Percentiles rank a stretch among this genome's conserved stretches.
Conservation (phyloP, 768 basidiomycete species). For the Phylloporus scabripes region DNA sequence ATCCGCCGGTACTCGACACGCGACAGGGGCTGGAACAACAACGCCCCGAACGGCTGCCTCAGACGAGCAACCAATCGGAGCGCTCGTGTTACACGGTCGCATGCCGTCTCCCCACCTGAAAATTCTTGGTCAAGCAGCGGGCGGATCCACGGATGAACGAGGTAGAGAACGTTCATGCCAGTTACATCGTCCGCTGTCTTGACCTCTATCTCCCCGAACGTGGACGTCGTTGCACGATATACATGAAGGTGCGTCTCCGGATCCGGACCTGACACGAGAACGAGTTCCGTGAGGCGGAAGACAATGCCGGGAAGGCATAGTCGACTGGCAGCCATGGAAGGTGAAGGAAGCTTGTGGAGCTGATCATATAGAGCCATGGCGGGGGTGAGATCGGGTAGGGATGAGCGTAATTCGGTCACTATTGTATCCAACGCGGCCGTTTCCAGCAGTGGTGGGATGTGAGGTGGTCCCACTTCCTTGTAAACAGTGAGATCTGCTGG, state of each 20-base stretch:
- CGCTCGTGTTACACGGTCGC: not conserved
- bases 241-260: not conserved
- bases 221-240: conserved; percentile 5
- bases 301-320: not conserved
- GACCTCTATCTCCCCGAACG: conserved; percentile 7
- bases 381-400: not conserved
- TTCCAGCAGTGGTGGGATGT: conserved; percentile 1
- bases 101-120: not conserved
- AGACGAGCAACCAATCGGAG: not conserved
- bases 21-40: not conserved
- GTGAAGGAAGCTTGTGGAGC: too few species aligned
- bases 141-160: not conserved
- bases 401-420: not conserved
- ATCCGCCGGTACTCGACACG: not conserved
- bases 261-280: not conserved
- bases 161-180: not conserved
- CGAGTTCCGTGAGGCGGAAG: not conserved
- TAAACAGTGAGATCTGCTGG: conserved; percentile 4
- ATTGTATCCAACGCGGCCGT: not conserved
- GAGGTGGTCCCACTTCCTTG: not conserved
- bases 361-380: not conserved
- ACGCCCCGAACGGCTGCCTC: not conserved
- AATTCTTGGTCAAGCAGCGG: not conserved
- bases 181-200: not conserved
- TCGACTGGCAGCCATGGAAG: too few species aligned